Conservation (phyloP, 1,284 basidiomycete genomes). For the Sutorius eximius region DNA sequence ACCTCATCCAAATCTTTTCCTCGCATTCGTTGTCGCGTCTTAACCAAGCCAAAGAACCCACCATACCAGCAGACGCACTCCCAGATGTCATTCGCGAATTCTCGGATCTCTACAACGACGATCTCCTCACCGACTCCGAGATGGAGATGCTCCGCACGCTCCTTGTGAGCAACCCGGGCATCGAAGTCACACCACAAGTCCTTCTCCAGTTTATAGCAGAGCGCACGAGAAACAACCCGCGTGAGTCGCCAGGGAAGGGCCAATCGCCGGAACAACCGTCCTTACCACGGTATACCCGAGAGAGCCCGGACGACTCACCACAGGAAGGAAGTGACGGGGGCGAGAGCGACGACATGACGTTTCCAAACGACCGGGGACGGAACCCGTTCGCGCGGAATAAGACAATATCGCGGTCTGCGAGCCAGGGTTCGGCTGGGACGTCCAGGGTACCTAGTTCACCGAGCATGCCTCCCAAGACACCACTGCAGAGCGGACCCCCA, state of each 20-base stretch:
- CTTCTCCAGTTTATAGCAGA: conserved; percentile 65
- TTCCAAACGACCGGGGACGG: conserved; percentile 38
- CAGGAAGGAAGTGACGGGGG: conserved; percentile 28
- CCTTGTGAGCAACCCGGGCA: conserved; percentile 56
- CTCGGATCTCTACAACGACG: conserved; percentile 55
- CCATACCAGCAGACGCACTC: conserved; percentile 66
- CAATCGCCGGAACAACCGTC: conserved; percentile 26
- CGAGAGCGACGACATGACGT: conserved; percentile 32
- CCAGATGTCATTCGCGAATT: conserved; percentile 65
- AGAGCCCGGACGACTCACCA: conserved; percentile 36
- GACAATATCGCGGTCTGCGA: conserved; percentile 53
- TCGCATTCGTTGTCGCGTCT: conserved; percentile 56
- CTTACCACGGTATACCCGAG: conserved; percentile 14
- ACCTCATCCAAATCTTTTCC: conserved; percentile 63
- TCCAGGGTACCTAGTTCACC: conserved; percentile 45
- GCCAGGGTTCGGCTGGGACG: conserved; percentile 50
- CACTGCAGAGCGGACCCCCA: conserved; percentile 35
- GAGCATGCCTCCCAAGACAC: conserved; percentile 48
- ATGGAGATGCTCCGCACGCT: conserved; percentile 55
- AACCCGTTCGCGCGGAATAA: conserved; percentile 19
- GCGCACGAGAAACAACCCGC: conserved; percentile 53
- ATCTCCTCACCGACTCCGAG: conserved; percentile 60
- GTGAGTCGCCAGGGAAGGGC: conserved; percentile 38
- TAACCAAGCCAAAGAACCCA: conserved; percentile 56
- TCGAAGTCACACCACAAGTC: conserved; percentile 66